These are phyloP conservation scores for Fusarium torreyae DNA, from an alignment of 2,329 filamentous ascomycete genomes.

Conservation along the genomic window DNA sequence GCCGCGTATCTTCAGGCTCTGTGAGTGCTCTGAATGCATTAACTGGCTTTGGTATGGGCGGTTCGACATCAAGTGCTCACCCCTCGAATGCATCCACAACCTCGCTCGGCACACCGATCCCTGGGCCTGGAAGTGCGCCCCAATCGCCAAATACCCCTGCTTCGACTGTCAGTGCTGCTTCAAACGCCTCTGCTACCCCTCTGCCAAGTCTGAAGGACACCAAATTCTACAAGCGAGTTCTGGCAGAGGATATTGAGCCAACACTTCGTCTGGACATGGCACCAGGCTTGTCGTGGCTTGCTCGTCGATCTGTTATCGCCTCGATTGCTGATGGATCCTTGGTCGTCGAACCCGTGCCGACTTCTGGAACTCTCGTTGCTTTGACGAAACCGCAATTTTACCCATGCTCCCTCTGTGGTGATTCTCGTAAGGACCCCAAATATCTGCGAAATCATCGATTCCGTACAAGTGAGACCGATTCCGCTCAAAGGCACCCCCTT, in stretches of 20 bases:
- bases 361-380: conserved; percentile 65
- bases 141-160: conserved; percentile 72
- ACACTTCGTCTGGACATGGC: conserved; percentile 91
- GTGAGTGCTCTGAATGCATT: conserved; percentile 66
- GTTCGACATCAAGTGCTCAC: conserved; percentile 62
- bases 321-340: conserved; percentile 88
- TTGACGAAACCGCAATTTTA: conserved; percentile 70
- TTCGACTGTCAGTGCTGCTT: conserved; percentile 64
- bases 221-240: conserved; percentile 91
- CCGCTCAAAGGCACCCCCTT: conserved; percentile 88
- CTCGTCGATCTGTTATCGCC: conserved; percentile 85
- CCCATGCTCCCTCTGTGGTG: conserved; percentile 91
- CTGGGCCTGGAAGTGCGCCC: conserved; percentile 67
- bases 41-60: conserved; percentile 60
- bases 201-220: conserved; percentile 85
- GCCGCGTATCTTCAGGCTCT: conserved; percentile 80
- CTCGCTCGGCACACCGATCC: conserved; percentile 67
- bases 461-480: conserved; percentile 87
- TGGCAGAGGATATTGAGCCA: conserved; percentile 94
- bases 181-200: conserved; percentile 53
- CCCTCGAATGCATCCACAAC: conserved; percentile 73
- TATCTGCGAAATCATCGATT: conserved; percentile 90
- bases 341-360: conserved; percentile 88
- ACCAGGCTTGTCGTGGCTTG: conserved; percentile 93
- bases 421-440: conserved; percentile 77